phyloP scores from a whole-genome alignment of 2,329 filamentous ascomycete species.

The Aureobasidium sp. region DNA sequence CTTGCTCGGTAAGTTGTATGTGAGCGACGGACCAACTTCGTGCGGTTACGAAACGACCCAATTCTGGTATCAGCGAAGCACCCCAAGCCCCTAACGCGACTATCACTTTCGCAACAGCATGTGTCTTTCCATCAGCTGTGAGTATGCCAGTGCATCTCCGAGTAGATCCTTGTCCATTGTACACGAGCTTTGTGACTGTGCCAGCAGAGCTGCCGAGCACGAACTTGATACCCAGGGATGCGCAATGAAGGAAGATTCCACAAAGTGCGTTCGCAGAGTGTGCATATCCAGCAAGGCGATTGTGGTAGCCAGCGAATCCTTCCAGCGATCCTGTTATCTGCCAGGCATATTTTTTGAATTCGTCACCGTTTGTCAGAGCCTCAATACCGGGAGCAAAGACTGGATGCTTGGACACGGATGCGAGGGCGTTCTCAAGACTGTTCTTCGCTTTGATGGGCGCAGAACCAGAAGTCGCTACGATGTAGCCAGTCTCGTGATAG shows the following conservation, averaged over 20 bases:
- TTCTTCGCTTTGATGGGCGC: no score
- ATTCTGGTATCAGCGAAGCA: constrained; percentile 53
- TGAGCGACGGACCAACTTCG: constrained; percentile 68
- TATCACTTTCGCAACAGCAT: constrained; percentile 43
- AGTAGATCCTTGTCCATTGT: neutral
- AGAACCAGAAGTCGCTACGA: no score
- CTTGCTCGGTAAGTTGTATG: constrained; percentile 60
- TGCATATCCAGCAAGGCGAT: constrained; percentile 63
- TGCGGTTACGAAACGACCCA: constrained; percentile 58
- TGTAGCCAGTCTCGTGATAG: no score
- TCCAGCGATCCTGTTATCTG: no score
- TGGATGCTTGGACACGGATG: no score
- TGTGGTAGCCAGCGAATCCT: constrained; percentile 68
- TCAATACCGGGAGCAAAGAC: no score
- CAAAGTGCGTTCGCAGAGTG: constrained; percentile 60
- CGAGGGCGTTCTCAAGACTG: no score
- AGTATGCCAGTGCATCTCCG: neutral
- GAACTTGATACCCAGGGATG: constrained; percentile 39
- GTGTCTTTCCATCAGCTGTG: neutral
- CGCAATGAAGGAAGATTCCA: constrained; percentile 50
- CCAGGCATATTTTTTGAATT: no score
- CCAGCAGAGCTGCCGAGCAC: neutral
- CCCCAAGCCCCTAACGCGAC: constrained; percentile 59
- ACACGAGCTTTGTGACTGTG: neutral
- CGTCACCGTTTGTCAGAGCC: no score